These are phyloP conservation scores for Apophysomyces elegans DNA, from an alignment of 371 early-diverging fungal genomes.

Conservation along the genomic window DNA sequence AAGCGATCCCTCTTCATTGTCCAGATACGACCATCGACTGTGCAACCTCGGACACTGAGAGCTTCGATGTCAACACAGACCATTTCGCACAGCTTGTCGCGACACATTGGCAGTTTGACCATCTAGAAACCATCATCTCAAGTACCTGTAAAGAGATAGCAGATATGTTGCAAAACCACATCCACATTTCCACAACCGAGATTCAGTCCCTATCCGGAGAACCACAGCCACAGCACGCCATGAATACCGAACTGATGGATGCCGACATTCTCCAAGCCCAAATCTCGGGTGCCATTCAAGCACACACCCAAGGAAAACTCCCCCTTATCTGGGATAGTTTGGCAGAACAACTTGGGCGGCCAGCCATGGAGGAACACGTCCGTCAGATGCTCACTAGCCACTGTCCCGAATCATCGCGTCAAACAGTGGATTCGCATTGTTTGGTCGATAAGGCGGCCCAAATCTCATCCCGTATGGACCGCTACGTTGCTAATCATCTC, in stretches of 20 bases:
- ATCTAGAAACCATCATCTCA: slow-evolving; percentile 41
- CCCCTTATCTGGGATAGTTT: slow-evolving; percentile 44
- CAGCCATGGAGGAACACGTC: slow-evolving; percentile 36
- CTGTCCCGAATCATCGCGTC: slow-evolving; percentile 19
- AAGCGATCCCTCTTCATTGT: slow-evolving; percentile 12
- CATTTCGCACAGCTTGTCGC: slow-evolving; percentile 44
- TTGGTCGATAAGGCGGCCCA: slow-evolving; percentile 25
- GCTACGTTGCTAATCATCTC: slow-evolving; percentile 29
- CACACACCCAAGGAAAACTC: slow-evolving; percentile 44
- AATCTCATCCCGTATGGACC: slow-evolving; percentile 33
- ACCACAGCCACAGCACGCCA: slow-evolving; percentile 9
- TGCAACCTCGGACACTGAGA: not conserved
- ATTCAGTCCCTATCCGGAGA: slow-evolving; percentile 7
- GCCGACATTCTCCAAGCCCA: slow-evolving; percentile 47
- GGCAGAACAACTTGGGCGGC: slow-evolving; percentile 36
- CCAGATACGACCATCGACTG: slow-evolving; percentile 1
- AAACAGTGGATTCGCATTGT: slow-evolving; percentile 25
- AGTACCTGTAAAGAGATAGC: slow-evolving; percentile 36
- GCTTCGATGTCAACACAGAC: slow-evolving; percentile 29
- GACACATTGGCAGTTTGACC: slow-evolving; percentile 51
- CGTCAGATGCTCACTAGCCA: slow-evolving; percentile 18
- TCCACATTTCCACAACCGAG: slow-evolving; percentile 21
- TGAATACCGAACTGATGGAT: slow-evolving; percentile 30
- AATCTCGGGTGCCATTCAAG: slow-evolving; percentile 47
- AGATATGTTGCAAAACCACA: slow-evolving; percentile 37